Evolutionary conservation across 2,329 filamentous ascomycete species (phyloP).

Genomic region (Neurospora crassa): DNA sequence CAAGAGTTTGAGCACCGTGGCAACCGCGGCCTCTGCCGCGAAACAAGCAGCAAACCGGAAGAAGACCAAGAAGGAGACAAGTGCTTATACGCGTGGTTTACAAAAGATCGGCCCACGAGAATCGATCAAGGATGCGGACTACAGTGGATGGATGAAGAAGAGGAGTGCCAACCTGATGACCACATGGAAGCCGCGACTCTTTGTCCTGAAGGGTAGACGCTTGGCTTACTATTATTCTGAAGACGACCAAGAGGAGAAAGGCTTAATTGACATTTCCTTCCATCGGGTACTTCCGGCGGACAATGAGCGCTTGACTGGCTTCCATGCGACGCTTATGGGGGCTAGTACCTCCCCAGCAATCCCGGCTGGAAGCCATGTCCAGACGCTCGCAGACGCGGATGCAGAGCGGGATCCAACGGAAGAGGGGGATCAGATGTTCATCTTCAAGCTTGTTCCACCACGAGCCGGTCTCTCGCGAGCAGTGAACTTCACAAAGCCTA

Average conservation of each 20-base stretch:
- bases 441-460: slow-evolving; percentile 94
- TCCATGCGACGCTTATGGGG: slow-evolving; percentile 87
- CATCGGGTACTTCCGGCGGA: slow-evolving; percentile 94
- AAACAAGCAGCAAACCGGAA: slow-evolving; percentile 42
- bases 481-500: slow-evolving; percentile 95
- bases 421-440: slow-evolving; percentile 66
- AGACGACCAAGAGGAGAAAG: slow-evolving; percentile 84
- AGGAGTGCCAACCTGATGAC: slow-evolving; percentile 93
- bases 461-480: slow-evolving; percentile 78
- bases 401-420: slow-evolving; percentile 36
- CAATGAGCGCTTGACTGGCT: slow-evolving; percentile 77
- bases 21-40: slow-evolving; percentile 38
- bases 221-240: slow-evolving; percentile 96
- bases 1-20: slow-evolving; percentile 42
- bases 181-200: slow-evolving; percentile 95
- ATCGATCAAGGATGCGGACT: slow-evolving; percentile 79
- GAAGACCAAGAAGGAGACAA: slow-evolving; percentile 90
- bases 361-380: slow-evolving; percentile 35
- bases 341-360: slow-evolving; percentile 60
- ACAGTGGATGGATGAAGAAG: slow-evolving; percentile 99
- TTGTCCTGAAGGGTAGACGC: slow-evolving; percentile 82
- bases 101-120: slow-evolving; percentile 73
- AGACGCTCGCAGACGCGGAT: slow-evolving; percentile 33
- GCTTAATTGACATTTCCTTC: slow-evolving; percentile 93
- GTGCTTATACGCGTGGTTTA: slow-evolving; percentile 81